A percentile compares a stretch with the other conserved stretches of the same genome.
phyloP scores from a whole-genome alignment of 495 filamentous ascomycete species.

The Polyplosphaeria fusca region DNA sequence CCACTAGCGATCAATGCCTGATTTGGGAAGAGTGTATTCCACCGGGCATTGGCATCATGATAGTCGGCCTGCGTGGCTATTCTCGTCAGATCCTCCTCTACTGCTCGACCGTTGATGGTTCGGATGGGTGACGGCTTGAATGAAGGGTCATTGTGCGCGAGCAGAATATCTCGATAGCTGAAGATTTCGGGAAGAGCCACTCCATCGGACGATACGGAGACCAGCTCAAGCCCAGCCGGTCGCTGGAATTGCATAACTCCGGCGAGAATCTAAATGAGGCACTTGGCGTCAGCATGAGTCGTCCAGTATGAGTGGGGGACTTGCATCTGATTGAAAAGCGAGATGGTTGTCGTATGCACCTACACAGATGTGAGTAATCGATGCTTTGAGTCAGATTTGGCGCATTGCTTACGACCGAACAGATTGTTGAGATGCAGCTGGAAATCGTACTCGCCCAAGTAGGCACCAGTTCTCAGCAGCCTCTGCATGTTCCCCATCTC shows the following conservation, averaged over 20 bases:
- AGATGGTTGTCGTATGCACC: constrained; percentile 51
- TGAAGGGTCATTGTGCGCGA: constrained; percentile 8
- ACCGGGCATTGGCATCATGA: constrained; percentile 48
- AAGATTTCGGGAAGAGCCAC: constrained; percentile 25
- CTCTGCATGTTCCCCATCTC: constrained; percentile 42
- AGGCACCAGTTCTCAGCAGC: constrained; percentile 41
- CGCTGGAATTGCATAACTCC: constrained; percentile 21
- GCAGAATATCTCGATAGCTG: constrained; percentile 13
- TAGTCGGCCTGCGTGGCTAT: constrained; percentile 38
- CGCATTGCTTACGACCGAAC: too few species aligned
- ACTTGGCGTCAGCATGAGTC: too few species aligned
- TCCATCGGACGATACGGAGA: constrained; percentile 30
- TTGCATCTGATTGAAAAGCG: constrained; percentile 39
- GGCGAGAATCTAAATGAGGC: constrained; percentile 15
- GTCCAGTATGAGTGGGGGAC: too few species aligned
- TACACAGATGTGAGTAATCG: too few species aligned
- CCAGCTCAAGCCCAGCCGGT: constrained; percentile 10
- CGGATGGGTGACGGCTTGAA: constrained; percentile 27
- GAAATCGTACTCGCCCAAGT: constrained; percentile 47
- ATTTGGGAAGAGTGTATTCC: constrained; percentile 48
- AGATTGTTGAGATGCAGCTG: constrained; percentile 45
- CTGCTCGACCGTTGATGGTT: constrained; percentile 44
- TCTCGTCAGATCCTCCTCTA: constrained; percentile 36
- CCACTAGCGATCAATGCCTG: constrained; percentile 20
- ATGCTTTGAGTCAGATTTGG: too few species aligned